These are phyloP conservation scores for Verruconis gallopava DNA, from an alignment of 2,329 filamentous ascomycete genomes.

Conservation along the genomic window DNA sequence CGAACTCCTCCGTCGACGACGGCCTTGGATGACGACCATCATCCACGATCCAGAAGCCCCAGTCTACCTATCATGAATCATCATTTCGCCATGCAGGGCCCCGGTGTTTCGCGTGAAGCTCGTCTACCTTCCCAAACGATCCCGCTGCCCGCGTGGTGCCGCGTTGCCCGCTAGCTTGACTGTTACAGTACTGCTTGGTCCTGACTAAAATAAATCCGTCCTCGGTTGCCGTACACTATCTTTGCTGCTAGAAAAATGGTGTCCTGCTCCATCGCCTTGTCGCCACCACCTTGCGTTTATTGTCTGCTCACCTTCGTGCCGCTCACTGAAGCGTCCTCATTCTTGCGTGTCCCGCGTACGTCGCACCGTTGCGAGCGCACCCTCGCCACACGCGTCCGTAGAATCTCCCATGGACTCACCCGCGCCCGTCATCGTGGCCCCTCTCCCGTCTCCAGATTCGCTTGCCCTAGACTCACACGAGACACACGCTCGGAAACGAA, in stretches of 20 bases:
- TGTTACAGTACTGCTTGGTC: too few relatives aligned
- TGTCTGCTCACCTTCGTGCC: too few relatives aligned
- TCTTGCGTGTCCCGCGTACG: not conserved
- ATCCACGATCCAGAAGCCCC: not conserved
- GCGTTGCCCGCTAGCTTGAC: too few relatives aligned
- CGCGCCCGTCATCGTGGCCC: not conserved
- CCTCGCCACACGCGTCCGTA: not conserved
- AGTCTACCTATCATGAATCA: not conserved
- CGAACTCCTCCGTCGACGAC: too few relatives aligned
- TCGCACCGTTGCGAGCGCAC: not conserved
- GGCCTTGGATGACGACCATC: constrained; percentile 1
- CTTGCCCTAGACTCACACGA: not conserved
- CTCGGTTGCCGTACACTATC: not conserved
- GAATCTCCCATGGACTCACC: not conserved
- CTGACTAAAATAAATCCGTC: not conserved
- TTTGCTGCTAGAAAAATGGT: not conserved
- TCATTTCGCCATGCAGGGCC: too few relatives aligned
- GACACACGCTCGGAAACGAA: not conserved
- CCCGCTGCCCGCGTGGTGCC: not conserved
- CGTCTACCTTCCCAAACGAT: not conserved
- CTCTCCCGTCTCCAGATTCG: not conserved
- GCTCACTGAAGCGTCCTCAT: too few relatives aligned
- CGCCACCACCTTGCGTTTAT: not conserved
- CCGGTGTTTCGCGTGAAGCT: not conserved
- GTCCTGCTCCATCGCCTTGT: not conserved